These are phyloP conservation scores for Teunomyces pallodes DNA, from an alignment of 805 yeast species.

Conservation along the genomic window DNA sequence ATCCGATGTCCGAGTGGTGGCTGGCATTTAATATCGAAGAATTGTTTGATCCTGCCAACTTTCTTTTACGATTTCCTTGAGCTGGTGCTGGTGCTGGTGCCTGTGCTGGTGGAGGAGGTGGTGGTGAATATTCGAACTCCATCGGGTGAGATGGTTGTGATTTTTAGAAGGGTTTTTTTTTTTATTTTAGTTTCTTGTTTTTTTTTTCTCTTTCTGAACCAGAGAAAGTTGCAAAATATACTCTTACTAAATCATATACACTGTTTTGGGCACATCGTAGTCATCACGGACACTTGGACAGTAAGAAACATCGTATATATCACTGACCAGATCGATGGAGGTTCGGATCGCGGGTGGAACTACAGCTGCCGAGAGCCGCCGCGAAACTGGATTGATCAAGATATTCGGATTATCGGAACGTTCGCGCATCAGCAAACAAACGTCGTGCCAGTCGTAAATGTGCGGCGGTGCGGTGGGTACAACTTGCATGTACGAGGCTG, in stretches of 20 bases:
- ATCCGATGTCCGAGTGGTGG: background rate
- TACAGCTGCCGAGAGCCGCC: constrained; percentile 10
- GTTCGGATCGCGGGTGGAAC: constrained; percentile 4
- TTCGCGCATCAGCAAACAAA: constrained; percentile 3
- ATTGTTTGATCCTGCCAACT: background rate
- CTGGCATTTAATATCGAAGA: background rate
- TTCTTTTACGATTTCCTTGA: background rate
- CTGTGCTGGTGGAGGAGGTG: constrained; percentile 11
- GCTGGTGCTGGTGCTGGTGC: constrained; percentile 12
- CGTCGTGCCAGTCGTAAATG: constrained; percentile 4
- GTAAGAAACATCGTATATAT: background rate
- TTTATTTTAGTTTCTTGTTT: too few species aligned
- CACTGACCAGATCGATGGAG: background rate
- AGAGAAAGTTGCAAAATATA: background rate
- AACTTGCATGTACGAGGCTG: background rate
- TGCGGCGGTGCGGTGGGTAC: constrained; percentile 4
- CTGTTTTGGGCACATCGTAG: background rate
- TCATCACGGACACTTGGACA: constrained; percentile 3
- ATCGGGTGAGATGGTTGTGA: background rate
- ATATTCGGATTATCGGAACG: constrained; percentile 14
- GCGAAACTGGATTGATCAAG: constrained; percentile 11
- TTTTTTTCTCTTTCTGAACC: background rate
- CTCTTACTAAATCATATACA: constrained; percentile 1
- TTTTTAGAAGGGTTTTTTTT: too few species aligned
- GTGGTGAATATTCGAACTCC: constrained; percentile 15